Base-by-base conservation (phyloP, 768 basidiomycete species). In the Botryobasidium botryosum region DNA sequence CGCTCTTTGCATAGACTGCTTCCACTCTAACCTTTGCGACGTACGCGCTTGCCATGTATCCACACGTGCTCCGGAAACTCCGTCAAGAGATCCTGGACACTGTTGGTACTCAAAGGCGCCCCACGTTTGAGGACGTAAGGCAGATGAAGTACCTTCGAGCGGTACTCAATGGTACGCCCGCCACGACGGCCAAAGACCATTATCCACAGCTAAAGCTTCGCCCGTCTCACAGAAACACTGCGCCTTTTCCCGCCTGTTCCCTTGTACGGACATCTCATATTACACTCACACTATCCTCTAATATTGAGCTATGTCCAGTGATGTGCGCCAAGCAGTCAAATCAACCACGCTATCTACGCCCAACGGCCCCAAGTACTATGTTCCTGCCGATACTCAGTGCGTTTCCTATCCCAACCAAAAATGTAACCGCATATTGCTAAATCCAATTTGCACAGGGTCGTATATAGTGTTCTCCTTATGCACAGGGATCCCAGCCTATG, bases 241-340 rank as follows among this genome's bases (percentile, higher is more conserved):
- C 68, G 83, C n/a, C 61, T 86, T 1, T 86, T 77, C 61, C 83
- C 82, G 4, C 79, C 83, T 5, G 79, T 85, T 0, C 80, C 82
- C 6, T 59, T 81, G 28, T 83, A 83, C 53, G n/a, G n/a, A n/a
- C n/a, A n/a, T n/a, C n/a, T n/a, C n/a, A n/a, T n/a, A n/a, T n/a
- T n/a, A n/a, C n/a, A n/a, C n/a, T n/a, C n/a, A n/a, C n/a, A n/a
- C n/a, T n/a, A n/a, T n/a, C n/a, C n/a, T n/a, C n/a, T n/a, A n/a
- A n/a, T n/a, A n/a, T n/a, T n/a, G n/a, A n/a, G n/a, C n/a, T n/a
- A n/a, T n/a, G n/a, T n/a, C n/a, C n/a, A n/a, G n/a, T n/a, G n/a
- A n/a, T n/a, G n/a, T n/a, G n/a, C n/a, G n/a, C n/a, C n/a, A n/a
- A n/a, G n/a, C n/a, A n/a, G n/a, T n/a, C n/a, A n/a, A n/a, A n/a